Evolutionary conservation across 2,329 filamentous ascomycete species (phyloP), one percentile per base, ranked within the genome.

Genomic region (Sporothrix variecibatus): DNA sequence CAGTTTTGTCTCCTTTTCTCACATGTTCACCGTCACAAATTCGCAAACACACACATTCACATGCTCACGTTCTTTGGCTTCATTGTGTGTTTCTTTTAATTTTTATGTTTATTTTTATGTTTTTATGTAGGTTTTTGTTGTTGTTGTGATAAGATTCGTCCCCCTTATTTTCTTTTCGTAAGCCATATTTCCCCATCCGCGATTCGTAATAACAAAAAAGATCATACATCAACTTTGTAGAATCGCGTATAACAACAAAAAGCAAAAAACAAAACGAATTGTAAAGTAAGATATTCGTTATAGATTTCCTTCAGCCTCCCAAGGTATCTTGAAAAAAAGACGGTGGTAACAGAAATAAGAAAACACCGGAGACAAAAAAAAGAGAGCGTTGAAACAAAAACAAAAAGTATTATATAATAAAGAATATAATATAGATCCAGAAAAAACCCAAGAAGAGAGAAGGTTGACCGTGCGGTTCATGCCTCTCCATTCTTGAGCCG

Each of bases 321-420:
- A 40, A 67, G 62, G 62, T 67, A 67, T 67, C 60, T 34, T 34
- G 8, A 43, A 49, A 17, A 49, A 12, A 64, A 23, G n/a, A 28
- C 43, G 38, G 38, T 23, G 23, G 51, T 56, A 12, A 12, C 2
- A 56, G 8, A 11, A 49, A 15, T 49, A 15, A 56, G 8, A 56
- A 56, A 26, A 56, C 23, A 56, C 51, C 51, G 28, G 26, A 56
- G 7, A 56, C 6, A 56, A 26, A 53, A 53, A 23, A n/a, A 26
- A 65, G 20, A 65, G 23, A 28, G 51, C 8, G 62, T n/a, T 38
- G 12, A 67, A 46, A 46, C 15, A 38, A 38, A 23, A 46, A 26
- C n/a, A 65, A 20, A 46, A 28, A 67, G 38, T 67, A 67, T 43
- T 46, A 43, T 67, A 67, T 46, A 28, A 46, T 12, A 67, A 28